Evolutionary conservation across 2,329 filamentous ascomycete genomes (phyloP).

Genomic region (Ambrosiella xylebori): DNA sequence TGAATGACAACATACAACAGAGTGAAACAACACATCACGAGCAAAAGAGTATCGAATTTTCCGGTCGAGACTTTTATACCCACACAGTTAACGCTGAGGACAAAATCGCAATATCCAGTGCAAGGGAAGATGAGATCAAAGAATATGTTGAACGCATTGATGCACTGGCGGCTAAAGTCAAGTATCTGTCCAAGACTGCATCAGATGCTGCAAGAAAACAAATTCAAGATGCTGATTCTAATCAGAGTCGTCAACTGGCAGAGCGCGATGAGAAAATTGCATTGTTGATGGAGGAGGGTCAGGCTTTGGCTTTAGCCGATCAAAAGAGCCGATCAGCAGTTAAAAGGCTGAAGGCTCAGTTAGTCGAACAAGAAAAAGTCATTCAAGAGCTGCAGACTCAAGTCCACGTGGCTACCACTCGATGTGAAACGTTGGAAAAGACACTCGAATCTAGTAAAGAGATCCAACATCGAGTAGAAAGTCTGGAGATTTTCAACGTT

Average conservation of each 20-base stretch:
- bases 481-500: slow-evolving; percentile 16
- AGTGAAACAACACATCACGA: no score
- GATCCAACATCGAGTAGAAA: slow-evolving; percentile 29
- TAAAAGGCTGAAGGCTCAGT: slow-evolving; percentile 57
- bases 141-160: slow-evolving; percentile 74
- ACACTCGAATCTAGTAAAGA: slow-evolving; percentile 21
- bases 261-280: slow-evolving; percentile 87
- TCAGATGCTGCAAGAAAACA: slow-evolving; percentile 57
- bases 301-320: slow-evolving; percentile 71
- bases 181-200: slow-evolving; percentile 69
- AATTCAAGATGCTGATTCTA: slow-evolving; percentile 44
- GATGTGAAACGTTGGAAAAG: slow-evolving; percentile 16
- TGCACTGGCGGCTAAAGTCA: slow-evolving; percentile 75
- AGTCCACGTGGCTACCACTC: neutral
- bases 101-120: neutral
- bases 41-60: neutral
- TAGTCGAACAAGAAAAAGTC: slow-evolving; percentile 48
- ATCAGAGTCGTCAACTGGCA: slow-evolving; percentile 58
- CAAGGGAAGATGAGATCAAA: slow-evolving; percentile 34
- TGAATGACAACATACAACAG: neutral
- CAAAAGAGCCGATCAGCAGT: slow-evolving; percentile 69
- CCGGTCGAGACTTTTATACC: neutral
- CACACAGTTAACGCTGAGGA: slow-evolving; percentile 39
- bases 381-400: slow-evolving; percentile 39
- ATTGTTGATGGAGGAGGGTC: slow-evolving; percentile 77